Evolutionary conservation across 331 rosid genomes (phyloP).

Genomic region (Cydonia oblonga): DNA sequence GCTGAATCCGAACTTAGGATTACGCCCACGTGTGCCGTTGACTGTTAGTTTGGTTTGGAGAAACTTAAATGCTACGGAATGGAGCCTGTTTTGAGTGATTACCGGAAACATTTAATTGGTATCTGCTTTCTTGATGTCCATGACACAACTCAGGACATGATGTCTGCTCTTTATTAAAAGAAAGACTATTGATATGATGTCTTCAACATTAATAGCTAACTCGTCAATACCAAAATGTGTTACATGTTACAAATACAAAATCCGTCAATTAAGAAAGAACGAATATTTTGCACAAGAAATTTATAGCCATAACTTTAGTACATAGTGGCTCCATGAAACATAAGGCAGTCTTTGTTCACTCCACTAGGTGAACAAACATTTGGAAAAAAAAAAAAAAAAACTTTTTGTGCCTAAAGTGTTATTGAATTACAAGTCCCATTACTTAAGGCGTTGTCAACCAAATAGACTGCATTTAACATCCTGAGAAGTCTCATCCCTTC

Average conservation of each 20-base stretch:
- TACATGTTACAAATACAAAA: not conserved
- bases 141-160: not conserved
- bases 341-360: not conserved
- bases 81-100: not conserved
- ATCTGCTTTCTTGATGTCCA: not conserved
- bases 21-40: not conserved
- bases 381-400: not conserved
- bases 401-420: not conserved
- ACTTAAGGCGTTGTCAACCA: not conserved
- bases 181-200: not conserved
- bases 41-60: not conserved
- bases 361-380: not conserved
- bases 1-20: not conserved
- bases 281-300: not conserved
- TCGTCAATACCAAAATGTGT: not conserved
- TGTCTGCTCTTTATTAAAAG: not conserved
- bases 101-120: too few species aligned
- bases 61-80: not conserved
- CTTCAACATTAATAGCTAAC: not conserved
- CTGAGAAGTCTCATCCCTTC: not conserved
- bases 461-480: not conserved
- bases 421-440: not conserved
- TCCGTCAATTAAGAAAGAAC: too few species aligned
- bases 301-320: not conserved
- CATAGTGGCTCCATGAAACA: not conserved